phyloP scores from a whole-genome alignment of 257 asterid genomes.

The Nicotiana noctiflora region DNA sequence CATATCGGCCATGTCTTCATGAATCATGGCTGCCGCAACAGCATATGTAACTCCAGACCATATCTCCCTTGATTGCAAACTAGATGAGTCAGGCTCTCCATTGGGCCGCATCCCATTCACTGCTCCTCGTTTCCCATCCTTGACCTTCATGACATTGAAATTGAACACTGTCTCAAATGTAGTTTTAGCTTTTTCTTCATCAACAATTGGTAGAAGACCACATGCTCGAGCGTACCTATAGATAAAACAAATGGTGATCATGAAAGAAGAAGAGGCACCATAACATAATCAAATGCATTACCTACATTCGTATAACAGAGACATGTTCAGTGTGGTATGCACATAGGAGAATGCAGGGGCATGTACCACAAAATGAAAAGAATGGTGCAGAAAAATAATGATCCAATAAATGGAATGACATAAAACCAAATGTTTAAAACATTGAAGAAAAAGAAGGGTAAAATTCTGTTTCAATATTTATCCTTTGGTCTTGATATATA shows the following conservation, averaged over 20 bases:
- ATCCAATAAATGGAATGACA: not conserved
- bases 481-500: not conserved
- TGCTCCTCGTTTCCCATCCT: slow-evolving; percentile 80
- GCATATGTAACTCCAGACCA: slow-evolving; percentile 95
- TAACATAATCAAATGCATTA: not conserved
- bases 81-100: slow-evolving; percentile 70
- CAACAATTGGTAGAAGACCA: slow-evolving; percentile 76
- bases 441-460: not conserved
- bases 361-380: not conserved
- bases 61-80: slow-evolving; percentile 89
- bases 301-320: not conserved
- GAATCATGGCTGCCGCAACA: slow-evolving; percentile 92
- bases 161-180: slow-evolving; percentile 66
- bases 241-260: not conserved
- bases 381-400: not conserved
- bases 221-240: slow-evolving; percentile 93
- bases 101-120: slow-evolving; percentile 86
- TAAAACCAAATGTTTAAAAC: not conserved
- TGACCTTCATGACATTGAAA: slow-evolving; percentile 75
- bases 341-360: not conserved
- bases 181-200: slow-evolving; percentile 66
- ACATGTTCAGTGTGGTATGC: not conserved
- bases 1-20: slow-evolving; percentile 64
- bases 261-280: slow-evolving; percentile 7
- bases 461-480: not conserved